Conservation (phyloP, 2,329 filamentous ascomycete genomes). For the Aspergillus chevalieri region DNA sequence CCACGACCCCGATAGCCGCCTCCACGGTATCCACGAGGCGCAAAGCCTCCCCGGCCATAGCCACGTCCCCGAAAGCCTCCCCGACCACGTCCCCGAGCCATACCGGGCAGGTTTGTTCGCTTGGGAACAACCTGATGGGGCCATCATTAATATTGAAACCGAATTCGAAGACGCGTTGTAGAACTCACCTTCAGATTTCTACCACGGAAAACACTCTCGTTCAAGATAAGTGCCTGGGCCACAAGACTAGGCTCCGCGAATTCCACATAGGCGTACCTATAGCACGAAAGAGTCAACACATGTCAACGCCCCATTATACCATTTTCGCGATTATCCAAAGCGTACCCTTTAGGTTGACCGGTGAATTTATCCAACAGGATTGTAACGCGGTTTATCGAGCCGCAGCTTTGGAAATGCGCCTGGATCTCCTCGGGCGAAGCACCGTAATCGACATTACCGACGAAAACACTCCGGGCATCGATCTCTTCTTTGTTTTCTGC, state of each 20-base stretch:
- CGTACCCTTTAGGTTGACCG: conserved; percentile 97
- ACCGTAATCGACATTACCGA: conserved; percentile 97
- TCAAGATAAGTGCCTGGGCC: conserved; percentile 85
- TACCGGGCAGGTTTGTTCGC: conserved; percentile 91
- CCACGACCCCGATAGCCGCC: conserved; percentile 46
- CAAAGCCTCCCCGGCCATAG: conserved; percentile 40
- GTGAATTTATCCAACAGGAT: conserved; percentile 98
- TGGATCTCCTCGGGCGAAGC: conserved; percentile 97
- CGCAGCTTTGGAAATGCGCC: conserved; percentile 94
- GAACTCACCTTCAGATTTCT: conserved; percentile 80
- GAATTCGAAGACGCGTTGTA: neutral
- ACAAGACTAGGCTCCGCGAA: conserved; percentile 92
- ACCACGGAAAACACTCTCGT: conserved; percentile 92
- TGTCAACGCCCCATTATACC: no score
- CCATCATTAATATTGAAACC: neutral
- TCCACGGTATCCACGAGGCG: conserved; percentile 54
- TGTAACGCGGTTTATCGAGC: conserved; percentile 95
- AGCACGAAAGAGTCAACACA: conserved; percentile 16
- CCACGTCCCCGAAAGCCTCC: conserved; percentile 50
- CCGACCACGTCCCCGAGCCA: conserved; percentile 65
- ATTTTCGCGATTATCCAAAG: conserved; percentile 15
- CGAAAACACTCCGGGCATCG: conserved; percentile 92
- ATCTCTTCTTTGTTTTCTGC: conserved; percentile 93
- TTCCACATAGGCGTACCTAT: conserved; percentile 96
- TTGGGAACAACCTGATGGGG: conserved; percentile 70